Evolutionary conservation across 257 asterid species (phyloP), one percentile per base, ranked within the genome.

Genomic region (Solanum neorickii): DNA sequence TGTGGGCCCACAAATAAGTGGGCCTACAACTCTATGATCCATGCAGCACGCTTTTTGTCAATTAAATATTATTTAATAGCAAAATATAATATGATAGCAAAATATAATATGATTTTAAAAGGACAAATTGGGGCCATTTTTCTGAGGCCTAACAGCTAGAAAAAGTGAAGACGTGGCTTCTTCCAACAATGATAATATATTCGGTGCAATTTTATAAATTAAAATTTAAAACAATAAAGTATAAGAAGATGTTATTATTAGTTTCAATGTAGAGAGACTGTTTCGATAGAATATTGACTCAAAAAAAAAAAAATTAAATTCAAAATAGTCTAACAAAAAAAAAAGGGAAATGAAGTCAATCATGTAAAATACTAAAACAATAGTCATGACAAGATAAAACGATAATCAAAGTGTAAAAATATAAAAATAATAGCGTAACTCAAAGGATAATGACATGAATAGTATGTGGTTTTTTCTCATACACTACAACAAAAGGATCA

Each of bases 391-490:
- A 56, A 56, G 25, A 56, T 20, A 20, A 11, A 56, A 56, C 2
- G 25, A 20, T 56, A 56, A 56, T 56, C 5, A 20, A 56, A 56
- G 0, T 20, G 66, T 56, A 56, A 9, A 56, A 56, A 56, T 20
- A n/a, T 11, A 56, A n/a, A 56, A 56, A 20, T 56, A 56, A 56
- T 56, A 56, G 21, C 1, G 0, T 4, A 20, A 20, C 5, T 20
- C 25, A 7, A 56, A 20, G 65, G 25, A 56, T 20, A 56, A 20
- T 7, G 66, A 20, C 12, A 56, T 20, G 25, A 56, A 25, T 56
- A 56, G 1, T 56, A 90, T 93, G 93, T 93, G 94, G 94, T 91
- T 87, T 66, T 90, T 88, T 90, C 23, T 49, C 60, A 49, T 15
- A 49, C 60, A 5, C 60, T 6, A 6, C 60, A 16, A 49, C 21